A percentile compares a stretch with the other conserved stretches of the same genome.
phyloP scores from a whole-genome alignment of 768 basidiomycete species.

The Leucogyrophana mollusca region DNA sequence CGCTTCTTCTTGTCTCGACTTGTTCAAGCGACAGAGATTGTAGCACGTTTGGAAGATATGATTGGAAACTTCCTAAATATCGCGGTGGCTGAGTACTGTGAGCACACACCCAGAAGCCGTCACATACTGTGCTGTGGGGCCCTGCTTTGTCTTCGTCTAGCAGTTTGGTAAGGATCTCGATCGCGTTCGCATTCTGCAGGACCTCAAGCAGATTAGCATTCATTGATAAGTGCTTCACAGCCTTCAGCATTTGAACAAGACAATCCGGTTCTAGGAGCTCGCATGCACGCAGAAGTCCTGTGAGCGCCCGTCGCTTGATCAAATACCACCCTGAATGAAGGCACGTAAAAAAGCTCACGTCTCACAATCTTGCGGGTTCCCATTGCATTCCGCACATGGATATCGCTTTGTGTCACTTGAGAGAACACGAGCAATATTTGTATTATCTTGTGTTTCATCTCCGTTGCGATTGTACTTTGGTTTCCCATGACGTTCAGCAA shows the following conservation, averaged over 20 bases:
- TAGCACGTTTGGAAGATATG: conserved; percentile 97
- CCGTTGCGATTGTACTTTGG: conserved; percentile 59
- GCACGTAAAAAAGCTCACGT: conserved; percentile 51
- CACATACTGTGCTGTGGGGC: conserved; percentile 74
- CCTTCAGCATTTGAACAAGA: conserved; percentile 87
- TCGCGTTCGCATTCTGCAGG: conserved; percentile 92
- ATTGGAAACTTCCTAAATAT: conserved; percentile 86
- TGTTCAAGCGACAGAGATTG: conserved; percentile 93
- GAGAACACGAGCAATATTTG: conserved; percentile 89
- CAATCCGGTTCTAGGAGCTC: conserved; percentile 85
- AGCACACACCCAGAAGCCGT: neutral
- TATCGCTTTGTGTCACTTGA: conserved; percentile 94
- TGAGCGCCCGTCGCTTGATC: conserved; percentile 7
- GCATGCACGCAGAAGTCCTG: conserved; percentile 81
- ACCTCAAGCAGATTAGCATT: conserved; percentile 87
- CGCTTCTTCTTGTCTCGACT: conserved; percentile 93
- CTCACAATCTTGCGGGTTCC: conserved; percentile 87
- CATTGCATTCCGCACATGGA: conserved; percentile 88
- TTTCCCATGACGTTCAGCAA: conserved; percentile 84
- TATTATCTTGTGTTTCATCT: conserved; percentile 87
- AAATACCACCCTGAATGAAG: conserved; percentile 1
- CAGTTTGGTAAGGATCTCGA: conserved; percentile 86
- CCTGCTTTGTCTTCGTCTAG: conserved; percentile 80
- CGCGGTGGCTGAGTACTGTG: neutral
- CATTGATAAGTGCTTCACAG: conserved; percentile 96